These are phyloP conservation scores for Diaporthe amygdali DNA, from an alignment of 2,329 filamentous ascomycete genomes.

Conservation along the genomic window DNA sequence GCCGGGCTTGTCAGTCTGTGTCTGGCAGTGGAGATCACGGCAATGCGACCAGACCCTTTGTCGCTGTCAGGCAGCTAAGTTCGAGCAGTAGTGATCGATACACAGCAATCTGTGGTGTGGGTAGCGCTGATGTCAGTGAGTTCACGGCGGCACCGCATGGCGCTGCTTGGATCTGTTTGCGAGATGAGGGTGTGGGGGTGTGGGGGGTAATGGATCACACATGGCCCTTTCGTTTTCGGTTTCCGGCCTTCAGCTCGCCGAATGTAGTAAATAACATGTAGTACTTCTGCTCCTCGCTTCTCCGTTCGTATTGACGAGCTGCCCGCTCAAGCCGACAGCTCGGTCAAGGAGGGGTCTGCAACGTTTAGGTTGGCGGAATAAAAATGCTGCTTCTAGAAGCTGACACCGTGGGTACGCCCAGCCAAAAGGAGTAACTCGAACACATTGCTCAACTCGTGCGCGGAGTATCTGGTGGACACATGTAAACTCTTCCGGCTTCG, in stretches of 20 bases:
- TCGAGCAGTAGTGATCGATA: neutral
- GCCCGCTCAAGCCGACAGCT: neutral
- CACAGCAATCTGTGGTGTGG: no score
- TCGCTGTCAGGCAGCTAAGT: neutral
- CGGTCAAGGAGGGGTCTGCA: neutral
- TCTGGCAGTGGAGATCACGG: neutral
- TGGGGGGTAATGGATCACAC: no score
- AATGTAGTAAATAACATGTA: neutral
- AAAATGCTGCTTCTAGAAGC: neutral
- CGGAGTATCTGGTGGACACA: neutral
- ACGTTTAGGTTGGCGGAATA: neutral
- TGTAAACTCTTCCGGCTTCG: no score
- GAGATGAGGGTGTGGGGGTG: no score
- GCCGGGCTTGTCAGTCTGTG: neutral
- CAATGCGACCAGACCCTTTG: neutral
- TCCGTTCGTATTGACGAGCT: neutral
- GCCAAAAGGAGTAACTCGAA: neutral
- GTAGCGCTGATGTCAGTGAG: neutral
- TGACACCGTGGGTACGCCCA: neutral
- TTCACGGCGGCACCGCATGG: neutral
- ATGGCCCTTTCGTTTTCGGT: neutral
- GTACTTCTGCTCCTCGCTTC: neutral
- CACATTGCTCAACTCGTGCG: neutral
- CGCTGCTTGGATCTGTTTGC: neutral
- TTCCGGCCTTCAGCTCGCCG: neutral